Percentiles rank a stretch among this genome's conserved stretches.
Conservation (phyloP, 176 grass and related monocot genomes). For the Elaeis guineensis region DNA sequence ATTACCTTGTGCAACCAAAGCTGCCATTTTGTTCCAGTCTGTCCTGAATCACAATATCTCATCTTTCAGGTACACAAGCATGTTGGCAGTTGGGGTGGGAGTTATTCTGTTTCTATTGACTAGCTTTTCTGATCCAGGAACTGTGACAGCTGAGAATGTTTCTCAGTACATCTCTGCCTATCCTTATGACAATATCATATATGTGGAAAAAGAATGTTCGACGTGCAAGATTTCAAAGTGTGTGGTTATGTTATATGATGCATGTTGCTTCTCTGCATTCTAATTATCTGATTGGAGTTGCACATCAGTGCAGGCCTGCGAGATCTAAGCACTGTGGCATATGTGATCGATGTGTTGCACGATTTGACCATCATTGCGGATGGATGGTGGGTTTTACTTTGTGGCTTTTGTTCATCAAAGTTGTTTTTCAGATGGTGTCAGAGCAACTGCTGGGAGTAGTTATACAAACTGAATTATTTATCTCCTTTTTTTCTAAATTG, state of each 20-base stretch:
- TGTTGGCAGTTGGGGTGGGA: constrained; percentile 56
- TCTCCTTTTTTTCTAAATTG: not conserved
- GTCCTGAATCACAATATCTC: constrained; percentile 10
- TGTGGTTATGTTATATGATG: not conserved
- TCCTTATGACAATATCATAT: constrained; percentile 85
- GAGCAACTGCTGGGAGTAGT: not conserved
- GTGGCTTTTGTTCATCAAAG: not conserved
- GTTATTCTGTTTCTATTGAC: constrained; percentile 78
- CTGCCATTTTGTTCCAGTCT: constrained; percentile 9
- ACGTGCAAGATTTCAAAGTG: constrained; percentile 94
- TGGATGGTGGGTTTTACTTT: constrained; percentile 61
- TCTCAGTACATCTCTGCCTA: constrained; percentile 79
- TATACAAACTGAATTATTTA: constrained; percentile 5
- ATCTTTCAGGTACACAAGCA: constrained; percentile 59
- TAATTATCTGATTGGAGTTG: constrained; percentile 24
- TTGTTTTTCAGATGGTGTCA: constrained; percentile 16
- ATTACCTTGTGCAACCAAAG: not conserved
- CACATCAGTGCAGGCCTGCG: constrained; percentile 58
- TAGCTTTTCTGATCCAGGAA: constrained; percentile 98
- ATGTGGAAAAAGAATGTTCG: constrained; percentile 79
- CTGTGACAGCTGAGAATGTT: constrained; percentile 70
- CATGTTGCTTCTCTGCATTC: constrained; percentile 4
- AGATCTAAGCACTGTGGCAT: constrained; percentile 97
- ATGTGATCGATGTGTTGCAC: constrained; percentile 93
- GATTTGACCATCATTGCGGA: constrained; percentile 98